Evolutionary conservation across 2,329 filamentous ascomycete genomes (phyloP).

Genomic region (Chaetoscypha palmicola): DNA sequence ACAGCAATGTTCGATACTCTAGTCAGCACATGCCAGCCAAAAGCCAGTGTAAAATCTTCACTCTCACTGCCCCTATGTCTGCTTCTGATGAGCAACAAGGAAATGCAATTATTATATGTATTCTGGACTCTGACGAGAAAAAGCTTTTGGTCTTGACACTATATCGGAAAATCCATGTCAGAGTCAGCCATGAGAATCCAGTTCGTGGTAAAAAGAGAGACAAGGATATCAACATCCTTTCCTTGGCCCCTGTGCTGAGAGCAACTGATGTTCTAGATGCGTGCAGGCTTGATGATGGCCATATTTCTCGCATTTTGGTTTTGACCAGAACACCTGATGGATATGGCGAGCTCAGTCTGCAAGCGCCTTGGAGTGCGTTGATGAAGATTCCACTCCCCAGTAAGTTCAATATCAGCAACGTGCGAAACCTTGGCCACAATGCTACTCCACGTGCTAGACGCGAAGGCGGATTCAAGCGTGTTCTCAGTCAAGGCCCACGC

Average conservation of each 20-base stretch:
- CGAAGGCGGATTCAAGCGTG: slow-evolving; percentile 42
- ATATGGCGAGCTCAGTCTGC: slow-evolving; percentile 59
- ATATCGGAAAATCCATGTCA: slow-evolving; percentile 36
- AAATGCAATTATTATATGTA: slow-evolving; percentile 56
- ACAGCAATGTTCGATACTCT: slow-evolving; percentile 54
- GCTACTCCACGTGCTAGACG: slow-evolving; percentile 45
- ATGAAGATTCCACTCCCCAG: slow-evolving; percentile 58
- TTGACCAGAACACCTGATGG: slow-evolving; percentile 59
- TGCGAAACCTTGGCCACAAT: slow-evolving; percentile 50
- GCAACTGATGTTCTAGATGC: slow-evolving; percentile 65
- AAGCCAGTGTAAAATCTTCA: slow-evolving; percentile 56
- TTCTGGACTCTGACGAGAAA: slow-evolving; percentile 62
- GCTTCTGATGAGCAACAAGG: slow-evolving; percentile 46
- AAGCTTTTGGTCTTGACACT: slow-evolving; percentile 61
- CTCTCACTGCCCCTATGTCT: slow-evolving; percentile 53
- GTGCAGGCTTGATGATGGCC: slow-evolving; percentile 62
- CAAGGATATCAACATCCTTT: slow-evolving; percentile 26
- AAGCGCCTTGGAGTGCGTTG: slow-evolving; percentile 68
- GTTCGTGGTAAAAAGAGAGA: slow-evolving; percentile 27
- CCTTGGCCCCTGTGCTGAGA: slow-evolving; percentile 30
- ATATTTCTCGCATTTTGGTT: slow-evolving; percentile 61
- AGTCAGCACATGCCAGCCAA: slow-evolving; percentile 46
- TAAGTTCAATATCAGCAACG: slow-evolving; percentile 51
- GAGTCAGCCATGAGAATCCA: slow-evolving; percentile 9
- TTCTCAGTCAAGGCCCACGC: slow-evolving; percentile 36